These are phyloP conservation scores for Fusarium dimerum DNA, from an alignment of 2,329 filamentous ascomycete species.

Conservation along the genomic window DNA sequence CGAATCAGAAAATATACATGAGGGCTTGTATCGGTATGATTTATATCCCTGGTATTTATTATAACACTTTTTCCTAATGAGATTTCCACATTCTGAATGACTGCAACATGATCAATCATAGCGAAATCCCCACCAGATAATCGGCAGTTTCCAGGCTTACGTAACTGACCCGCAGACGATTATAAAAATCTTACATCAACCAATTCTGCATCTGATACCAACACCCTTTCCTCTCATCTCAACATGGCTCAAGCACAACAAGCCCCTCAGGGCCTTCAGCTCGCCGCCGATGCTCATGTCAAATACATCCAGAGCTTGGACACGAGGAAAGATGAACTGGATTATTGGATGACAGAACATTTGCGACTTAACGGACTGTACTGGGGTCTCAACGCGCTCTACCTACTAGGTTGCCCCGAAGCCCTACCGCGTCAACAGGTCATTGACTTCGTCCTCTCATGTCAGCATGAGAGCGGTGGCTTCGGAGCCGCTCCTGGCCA, in stretches of 20 bases:
- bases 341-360: conserved; percentile 98
- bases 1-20: no score
- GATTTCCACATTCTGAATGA: no score
- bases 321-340: conserved; percentile 87
- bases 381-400: conserved; percentile 89
- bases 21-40: no score
- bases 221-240: conserved; percentile 8
- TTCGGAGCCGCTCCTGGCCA: conserved; percentile 94
- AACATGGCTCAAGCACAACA: conserved; percentile 32
- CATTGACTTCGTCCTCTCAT: conserved; percentile 93
- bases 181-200: neutral
- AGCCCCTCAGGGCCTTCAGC: conserved; percentile 41
- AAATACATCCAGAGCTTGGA: conserved; percentile 92
- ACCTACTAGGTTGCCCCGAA: conserved; percentile 79
- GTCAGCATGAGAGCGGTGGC: conserved; percentile 83
- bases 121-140: no score
- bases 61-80: no score
- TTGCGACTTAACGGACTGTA: conserved; percentile 94
- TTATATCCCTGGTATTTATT: no score
- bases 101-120: no score
- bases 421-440: conserved; percentile 79
- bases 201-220: neutral
- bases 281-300: conserved; percentile 68
- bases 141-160: no score
- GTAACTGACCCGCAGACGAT: no score